Conservation (phyloP, 2,329 filamentous ascomycete genomes). For the Aureobasidium sp. region DNA sequence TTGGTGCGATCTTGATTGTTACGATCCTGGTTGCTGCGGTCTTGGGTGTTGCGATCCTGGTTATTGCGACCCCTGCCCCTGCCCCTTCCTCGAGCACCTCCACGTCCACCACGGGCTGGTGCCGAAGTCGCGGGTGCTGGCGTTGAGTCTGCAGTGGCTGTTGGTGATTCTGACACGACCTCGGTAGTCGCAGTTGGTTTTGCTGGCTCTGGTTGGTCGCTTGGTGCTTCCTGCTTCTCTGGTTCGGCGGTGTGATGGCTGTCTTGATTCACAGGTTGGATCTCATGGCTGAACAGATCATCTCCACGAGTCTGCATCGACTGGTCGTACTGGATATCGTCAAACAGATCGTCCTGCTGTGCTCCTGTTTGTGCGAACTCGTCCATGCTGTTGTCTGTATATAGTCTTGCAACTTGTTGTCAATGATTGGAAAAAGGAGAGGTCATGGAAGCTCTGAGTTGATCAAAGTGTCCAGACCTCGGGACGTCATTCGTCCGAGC, state of each 20-base stretch:
- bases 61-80: slow-evolving; percentile 15
- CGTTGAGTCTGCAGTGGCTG: slow-evolving; percentile 14
- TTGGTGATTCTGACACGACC: not conserved
- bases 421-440: not conserved
- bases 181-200: not conserved
- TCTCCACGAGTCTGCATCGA: slow-evolving; percentile 46
- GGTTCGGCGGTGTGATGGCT: not conserved
- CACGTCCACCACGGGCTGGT: not conserved
- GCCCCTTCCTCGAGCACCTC: slow-evolving; percentile 2
- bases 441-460: not conserved
- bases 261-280: slow-evolving; percentile 16
- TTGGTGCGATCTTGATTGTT: not conserved
- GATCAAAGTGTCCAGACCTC: not conserved
- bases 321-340: slow-evolving; percentile 32
- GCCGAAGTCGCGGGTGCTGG: slow-evolving; percentile 15
- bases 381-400: slow-evolving; percentile 18
- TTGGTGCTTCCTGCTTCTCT: slow-evolving; percentile 18
- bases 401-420: not conserved
- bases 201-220: slow-evolving; percentile 12
- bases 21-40: not conserved
- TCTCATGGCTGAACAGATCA: slow-evolving; percentile 44
- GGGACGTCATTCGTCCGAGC: slow-evolving; percentile 11
- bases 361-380: slow-evolving; percentile 30
- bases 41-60: not conserved
- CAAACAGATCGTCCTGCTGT: slow-evolving; percentile 29